Percentiles rank a stretch among this genome's conserved stretches.
Evolutionary conservation across 306 rosid species (phyloP).

Genomic region (Inga laurina): DNA sequence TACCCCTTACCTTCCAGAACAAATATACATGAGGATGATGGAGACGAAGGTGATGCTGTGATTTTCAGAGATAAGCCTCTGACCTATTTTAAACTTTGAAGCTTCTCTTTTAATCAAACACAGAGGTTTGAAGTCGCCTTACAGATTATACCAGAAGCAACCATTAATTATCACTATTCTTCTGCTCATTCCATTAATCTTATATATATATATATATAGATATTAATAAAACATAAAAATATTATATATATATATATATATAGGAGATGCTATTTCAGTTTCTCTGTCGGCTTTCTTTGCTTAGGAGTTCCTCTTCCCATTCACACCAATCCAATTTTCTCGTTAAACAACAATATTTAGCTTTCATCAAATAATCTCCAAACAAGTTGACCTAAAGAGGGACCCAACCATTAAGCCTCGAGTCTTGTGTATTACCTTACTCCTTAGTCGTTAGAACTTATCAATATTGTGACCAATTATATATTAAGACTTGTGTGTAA

Average conservation of each 20-base stretch:
- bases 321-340: background rate
- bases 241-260: background rate
- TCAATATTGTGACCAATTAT: background rate
- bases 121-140: background rate
- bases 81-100: background rate
- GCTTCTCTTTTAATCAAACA: background rate
- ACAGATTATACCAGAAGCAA: background rate
- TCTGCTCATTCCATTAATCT: background rate
- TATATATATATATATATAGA: no score
- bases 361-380: background rate
- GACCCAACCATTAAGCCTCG: no score
- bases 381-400: no score
- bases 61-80: background rate
- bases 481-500: background rate
- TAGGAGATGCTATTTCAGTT: background rate
- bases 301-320: background rate
- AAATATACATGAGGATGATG: background rate
- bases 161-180: background rate
- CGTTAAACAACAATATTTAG: background rate
- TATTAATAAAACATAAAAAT: no score
- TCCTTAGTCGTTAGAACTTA: no score
- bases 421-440: no score
- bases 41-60: background rate
- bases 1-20: background rate
- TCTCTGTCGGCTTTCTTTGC: background rate